These are phyloP conservation scores for Scheffersomyces ergatensis DNA, from an alignment of 805 yeast genomes.

Conservation along the genomic window DNA sequence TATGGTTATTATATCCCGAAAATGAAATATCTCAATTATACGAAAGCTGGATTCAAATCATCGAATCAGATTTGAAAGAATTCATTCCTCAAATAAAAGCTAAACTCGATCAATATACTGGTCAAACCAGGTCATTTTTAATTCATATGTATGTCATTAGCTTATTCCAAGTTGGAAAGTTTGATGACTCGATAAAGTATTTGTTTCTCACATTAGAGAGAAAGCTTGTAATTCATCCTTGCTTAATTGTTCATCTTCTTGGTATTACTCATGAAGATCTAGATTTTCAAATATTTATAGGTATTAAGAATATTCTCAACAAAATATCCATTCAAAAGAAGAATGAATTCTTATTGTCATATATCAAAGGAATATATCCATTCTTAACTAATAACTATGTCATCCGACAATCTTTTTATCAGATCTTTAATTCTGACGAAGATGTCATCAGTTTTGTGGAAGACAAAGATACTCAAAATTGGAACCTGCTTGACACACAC, in stretches of 20 bases:
- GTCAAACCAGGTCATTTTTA: neutral
- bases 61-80: neutral
- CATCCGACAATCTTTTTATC: neutral
- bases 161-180: neutral
- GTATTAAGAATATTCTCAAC: neutral
- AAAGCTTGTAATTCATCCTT: neutral
- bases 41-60: neutral
- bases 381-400: neutral
- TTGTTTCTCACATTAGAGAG: neutral
- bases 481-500: neutral
- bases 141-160: neutral
- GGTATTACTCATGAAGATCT: neutral
- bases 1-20: constrained; percentile 6
- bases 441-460: neutral
- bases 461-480: neutral
- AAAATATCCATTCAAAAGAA: neutral
- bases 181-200: neutral
- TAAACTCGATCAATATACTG: neutral
- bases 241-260: neutral
- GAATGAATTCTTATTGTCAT: neutral
- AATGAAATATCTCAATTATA: constrained; percentile 2
- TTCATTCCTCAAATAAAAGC: neutral
- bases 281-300: neutral
- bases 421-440: constrained; percentile 1
- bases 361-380: neutral